Conservation (phyloP, 192 early-diverging fungal species). For the Rhizoclosmatium globosum region DNA sequence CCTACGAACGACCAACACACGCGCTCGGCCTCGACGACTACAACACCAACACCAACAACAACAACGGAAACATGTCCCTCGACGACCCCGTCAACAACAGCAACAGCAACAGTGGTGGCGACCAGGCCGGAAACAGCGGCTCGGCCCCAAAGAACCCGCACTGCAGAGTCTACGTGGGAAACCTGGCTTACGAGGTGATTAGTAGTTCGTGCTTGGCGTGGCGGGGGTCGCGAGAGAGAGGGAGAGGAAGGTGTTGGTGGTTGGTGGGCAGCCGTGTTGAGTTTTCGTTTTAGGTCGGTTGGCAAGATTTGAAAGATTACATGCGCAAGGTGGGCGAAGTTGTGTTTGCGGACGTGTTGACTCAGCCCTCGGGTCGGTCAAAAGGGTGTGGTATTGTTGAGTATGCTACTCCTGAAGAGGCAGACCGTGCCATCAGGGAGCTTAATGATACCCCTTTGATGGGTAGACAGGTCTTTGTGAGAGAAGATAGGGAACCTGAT, state of each 20-base stretch:
- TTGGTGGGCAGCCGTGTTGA: background rate
- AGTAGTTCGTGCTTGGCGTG: background rate
- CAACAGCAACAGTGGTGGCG: constrained; percentile 6
- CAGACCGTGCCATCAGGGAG: constrained; percentile 73
- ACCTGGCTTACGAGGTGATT: constrained; percentile 72
- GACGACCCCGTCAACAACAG: constrained; percentile 2
- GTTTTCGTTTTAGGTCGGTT: constrained; percentile 47
- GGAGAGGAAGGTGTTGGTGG: background rate
- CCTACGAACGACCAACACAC: constrained; percentile 11
- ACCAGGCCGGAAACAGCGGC: background rate
- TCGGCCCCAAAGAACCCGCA: constrained; percentile 49
- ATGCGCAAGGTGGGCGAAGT: constrained; percentile 84
- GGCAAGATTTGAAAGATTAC: constrained; percentile 83
- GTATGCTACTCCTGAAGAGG: constrained; percentile 78
- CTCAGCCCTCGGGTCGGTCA: constrained; percentile 65
- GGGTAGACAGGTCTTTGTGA: constrained; percentile 77
- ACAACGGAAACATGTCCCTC: constrained; percentile 21
- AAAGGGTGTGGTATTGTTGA: constrained; percentile 82
- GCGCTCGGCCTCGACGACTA: background rate
- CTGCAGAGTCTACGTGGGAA: constrained; percentile 83
- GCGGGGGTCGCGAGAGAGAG: background rate
- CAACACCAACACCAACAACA: constrained; percentile 8
- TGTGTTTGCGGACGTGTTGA: constrained; percentile 77
- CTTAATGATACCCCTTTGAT: constrained; percentile 74
- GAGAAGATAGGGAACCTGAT: constrained; percentile 78